Base-by-base conservation (phyloP, 305 asterid genomes). In the Andrographis paniculata region DNA sequence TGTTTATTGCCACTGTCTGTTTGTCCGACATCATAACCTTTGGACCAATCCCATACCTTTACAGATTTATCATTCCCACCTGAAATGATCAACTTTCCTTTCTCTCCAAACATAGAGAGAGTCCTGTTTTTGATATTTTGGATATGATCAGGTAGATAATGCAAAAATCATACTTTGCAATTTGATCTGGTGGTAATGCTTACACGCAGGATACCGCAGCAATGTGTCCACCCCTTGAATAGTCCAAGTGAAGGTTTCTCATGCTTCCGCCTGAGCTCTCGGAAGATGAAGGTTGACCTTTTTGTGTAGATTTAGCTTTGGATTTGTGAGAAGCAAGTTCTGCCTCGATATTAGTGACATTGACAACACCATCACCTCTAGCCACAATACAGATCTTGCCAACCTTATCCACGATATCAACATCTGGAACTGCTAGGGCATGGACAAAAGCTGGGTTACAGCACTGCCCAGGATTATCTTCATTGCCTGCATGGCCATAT, bases 151-250 rank as follows among this genome's bases (percentile, higher is more conserved):
- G 42, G 16, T 12, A 43, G 31, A 48, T 3, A 15, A 35, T 37
- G 14, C 19, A 39, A 2, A 4, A 11, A 6, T 33, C 12, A 33
- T 28, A 48, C 24, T 36, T 40, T 20, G 5, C 14, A 20, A 35
- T 48, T 41, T 33, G 14, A 20, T 15, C 9, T 18, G 28, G 52
- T 17, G 14, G 15, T 17, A 44, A 33, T 35, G 49, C 99, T 81
- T 76, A 87, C 95, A 87, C 91, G 21, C 87, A 87, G 50, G 96
- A 92, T 56, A 81, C 95, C 1, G 96, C 85, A 51, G 96, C 84
- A 12, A 66, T 55, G 45, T 92, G 95, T 47, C 99, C 96, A 39
- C 94, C 96, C 58, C 75, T 37, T 13, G 87, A 50, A 68, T 70
- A 79, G 63, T 87, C 91, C 68, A 91, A 69, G 24, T 41, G 79